Percentiles rank a stretch among this genome's conserved stretches.
These are phyloP conservation scores for Bruguiera sexangula DNA, from an alignment of 345 rosid species.

Conservation along the genomic window DNA sequence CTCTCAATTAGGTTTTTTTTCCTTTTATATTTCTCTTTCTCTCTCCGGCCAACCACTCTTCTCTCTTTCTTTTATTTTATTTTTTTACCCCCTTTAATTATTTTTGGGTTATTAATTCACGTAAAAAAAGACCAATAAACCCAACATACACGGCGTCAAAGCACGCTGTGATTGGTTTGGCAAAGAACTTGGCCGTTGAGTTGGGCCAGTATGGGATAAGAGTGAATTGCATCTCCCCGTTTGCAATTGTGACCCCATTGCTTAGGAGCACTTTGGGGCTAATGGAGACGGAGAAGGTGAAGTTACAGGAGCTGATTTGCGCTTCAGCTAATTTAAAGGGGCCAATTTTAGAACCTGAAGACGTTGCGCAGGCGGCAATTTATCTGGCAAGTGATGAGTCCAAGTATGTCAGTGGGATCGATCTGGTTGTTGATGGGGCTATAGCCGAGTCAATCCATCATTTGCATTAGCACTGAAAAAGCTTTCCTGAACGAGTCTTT, in stretches of 20 bases:
- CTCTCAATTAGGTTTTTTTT: too few species aligned
- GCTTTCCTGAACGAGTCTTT: background rate
- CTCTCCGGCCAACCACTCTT: too few species aligned
- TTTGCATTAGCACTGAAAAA: background rate
- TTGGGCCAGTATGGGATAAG: slow-evolving; percentile 23
- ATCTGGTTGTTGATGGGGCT: slow-evolving; percentile 22
- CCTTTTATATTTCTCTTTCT: too few species aligned
- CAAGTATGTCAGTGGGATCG: slow-evolving; percentile 17
- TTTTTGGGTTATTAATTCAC: too few species aligned
- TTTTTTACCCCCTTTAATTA: too few species aligned
- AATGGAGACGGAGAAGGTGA: background rate
- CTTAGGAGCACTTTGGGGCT: background rate
- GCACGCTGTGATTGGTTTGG: slow-evolving; percentile 15
- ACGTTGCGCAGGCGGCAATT: slow-evolving; percentile 23
- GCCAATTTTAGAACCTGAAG: slow-evolving; percentile 7
- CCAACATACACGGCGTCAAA: slow-evolving; percentile 26
- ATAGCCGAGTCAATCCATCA: background rate
- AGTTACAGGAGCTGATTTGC: background rate
- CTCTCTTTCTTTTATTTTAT: too few species aligned
- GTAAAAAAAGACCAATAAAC: too few species aligned
- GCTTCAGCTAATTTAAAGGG: slow-evolving; percentile 10
- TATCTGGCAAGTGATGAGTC: slow-evolving; percentile 21
- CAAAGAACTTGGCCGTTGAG: slow-evolving; percentile 19
- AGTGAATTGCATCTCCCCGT: slow-evolving; percentile 25
- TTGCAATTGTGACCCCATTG: background rate